Evolutionary conservation across 2,329 filamentous ascomycete species (phyloP), one percentile per base, ranked within the genome.

Genomic region (Xylaria polymorpha): DNA sequence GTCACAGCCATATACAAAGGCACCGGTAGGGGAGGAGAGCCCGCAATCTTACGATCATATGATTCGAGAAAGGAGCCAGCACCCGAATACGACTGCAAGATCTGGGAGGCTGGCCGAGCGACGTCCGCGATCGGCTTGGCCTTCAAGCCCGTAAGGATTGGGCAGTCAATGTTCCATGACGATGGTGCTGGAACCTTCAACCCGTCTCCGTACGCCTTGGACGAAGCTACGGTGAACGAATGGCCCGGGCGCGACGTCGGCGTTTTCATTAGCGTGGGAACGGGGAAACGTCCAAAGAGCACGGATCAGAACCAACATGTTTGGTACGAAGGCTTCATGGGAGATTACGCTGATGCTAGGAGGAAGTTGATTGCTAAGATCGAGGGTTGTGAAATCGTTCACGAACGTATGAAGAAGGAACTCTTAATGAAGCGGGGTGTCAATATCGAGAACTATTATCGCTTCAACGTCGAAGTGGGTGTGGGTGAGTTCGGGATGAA

Each of bases 401-500:
- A 99, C 79, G 90, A 93, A 77, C 88, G 89, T 74, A 97, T 98
- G 94, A 82, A 92, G 67, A 89, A 88, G 67, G 92, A 97, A 57
- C 89, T 94, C 73, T 85, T 98, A 25, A 82, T 88, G 7, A 92
- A 90, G 79, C 89, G 94, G 41, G 89, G 91, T 32, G 93, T 98
- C 68, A 94, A 92, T 75, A 87, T 89, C 61, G 94, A 98, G 67
- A 93, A 97, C 79, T 99, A 99, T 83, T 97, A 94, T 79, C 92
- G 96, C 8, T 85, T 98, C n/a, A 99, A 99, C 73, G 96, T 98
- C 48, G 94, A 98, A 78, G 91, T 97, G 18, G 96, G 95, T 0
- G 94, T 98, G 3, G 94, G 95, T 62, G 96, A 98, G 78, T 98
- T 98, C 79, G 95, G 93, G 61, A 98, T 99, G 94, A 99, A 98